phyloP scores from a whole-genome alignment of 345 rosid genomes.

The Cardamine chenopodiifolia region DNA sequence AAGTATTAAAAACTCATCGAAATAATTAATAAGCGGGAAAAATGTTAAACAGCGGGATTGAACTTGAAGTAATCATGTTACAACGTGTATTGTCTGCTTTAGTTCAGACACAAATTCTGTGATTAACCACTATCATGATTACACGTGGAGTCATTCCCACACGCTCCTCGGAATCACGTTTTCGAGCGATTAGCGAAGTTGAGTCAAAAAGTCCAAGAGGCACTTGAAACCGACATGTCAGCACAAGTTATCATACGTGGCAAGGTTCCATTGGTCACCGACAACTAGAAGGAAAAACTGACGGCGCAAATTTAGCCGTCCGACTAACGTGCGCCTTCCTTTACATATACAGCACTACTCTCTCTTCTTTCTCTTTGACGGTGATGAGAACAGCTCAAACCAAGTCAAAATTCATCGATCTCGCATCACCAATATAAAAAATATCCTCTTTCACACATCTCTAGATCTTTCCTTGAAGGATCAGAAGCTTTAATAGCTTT shows the following conservation, averaged over 20 bases:
- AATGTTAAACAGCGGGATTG: neutral
- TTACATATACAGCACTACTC: neutral
- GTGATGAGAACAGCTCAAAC: conserved; percentile 39
- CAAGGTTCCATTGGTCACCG: conserved; percentile 57
- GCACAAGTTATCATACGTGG: conserved; percentile 47
- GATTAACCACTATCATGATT: neutral
- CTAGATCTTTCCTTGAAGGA: conserved; percentile 6
- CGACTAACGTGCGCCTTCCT: conserved; percentile 43
- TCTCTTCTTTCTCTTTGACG: conserved; percentile 15
- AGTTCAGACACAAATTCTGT: conserved; percentile 12
- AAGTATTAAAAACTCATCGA: neutral
- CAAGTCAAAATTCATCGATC: conserved; percentile 30
- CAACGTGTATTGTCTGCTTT: neutral
- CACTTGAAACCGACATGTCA: conserved; percentile 24
- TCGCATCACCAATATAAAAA: neutral
- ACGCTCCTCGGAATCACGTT: conserved; percentile 22
- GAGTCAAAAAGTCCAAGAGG: conserved; percentile 8
- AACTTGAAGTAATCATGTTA: conserved; percentile 31
- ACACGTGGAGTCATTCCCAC: conserved; percentile 24
- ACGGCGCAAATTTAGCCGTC: conserved; percentile 36
- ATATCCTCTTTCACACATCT: conserved; percentile 10
- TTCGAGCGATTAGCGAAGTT: conserved; percentile 5
- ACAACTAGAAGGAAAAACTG: conserved; percentile 42
- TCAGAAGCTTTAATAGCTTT: neutral
- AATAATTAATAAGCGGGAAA: neutral